Percentiles rank a stretch among this genome's conserved stretches.
Evolutionary conservation across 768 basidiomycete genomes (phyloP).

Genomic region (Coprinellus aureogranulatus): DNA sequence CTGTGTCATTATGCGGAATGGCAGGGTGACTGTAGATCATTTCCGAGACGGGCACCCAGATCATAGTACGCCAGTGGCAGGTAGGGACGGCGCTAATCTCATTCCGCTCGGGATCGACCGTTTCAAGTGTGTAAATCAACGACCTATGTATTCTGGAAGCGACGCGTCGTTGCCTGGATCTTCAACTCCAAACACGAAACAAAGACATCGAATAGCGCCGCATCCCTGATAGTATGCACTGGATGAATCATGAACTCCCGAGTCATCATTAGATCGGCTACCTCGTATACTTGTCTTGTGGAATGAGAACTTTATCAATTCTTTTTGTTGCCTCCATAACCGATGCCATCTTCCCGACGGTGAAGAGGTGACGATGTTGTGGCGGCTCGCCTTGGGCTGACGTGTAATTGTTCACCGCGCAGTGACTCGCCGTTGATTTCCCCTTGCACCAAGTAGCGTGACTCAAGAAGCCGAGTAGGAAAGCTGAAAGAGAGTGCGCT

Average conservation of each 20-base stretch:
- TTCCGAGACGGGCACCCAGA: background rate
- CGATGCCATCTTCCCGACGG: constrained; percentile 7
- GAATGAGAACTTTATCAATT: constrained; percentile 2
- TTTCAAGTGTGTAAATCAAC: no score
- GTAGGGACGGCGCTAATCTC: background rate
- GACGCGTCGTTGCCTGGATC: background rate
- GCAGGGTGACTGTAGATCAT: constrained; percentile 5
- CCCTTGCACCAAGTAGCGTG: no score
- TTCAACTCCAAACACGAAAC: background rate
- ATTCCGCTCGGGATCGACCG: background rate
- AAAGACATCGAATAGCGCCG: background rate
- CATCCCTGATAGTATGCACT: background rate
- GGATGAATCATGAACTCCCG: background rate
- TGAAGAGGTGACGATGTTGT: background rate
- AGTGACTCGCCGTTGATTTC: no score
- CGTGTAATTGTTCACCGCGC: no score
- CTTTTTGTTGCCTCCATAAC: background rate
- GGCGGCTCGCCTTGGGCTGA: no score
- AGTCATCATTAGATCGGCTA: background rate
- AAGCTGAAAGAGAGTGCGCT: no score
- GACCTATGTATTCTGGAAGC: background rate
- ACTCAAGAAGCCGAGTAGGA: no score
- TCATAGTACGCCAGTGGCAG: background rate
- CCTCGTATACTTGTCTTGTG: background rate
- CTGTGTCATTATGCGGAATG: background rate